These are phyloP conservation scores for Penicillium sp. DNA, from an alignment of 2,329 filamentous ascomycete species.

Conservation along the genomic window DNA sequence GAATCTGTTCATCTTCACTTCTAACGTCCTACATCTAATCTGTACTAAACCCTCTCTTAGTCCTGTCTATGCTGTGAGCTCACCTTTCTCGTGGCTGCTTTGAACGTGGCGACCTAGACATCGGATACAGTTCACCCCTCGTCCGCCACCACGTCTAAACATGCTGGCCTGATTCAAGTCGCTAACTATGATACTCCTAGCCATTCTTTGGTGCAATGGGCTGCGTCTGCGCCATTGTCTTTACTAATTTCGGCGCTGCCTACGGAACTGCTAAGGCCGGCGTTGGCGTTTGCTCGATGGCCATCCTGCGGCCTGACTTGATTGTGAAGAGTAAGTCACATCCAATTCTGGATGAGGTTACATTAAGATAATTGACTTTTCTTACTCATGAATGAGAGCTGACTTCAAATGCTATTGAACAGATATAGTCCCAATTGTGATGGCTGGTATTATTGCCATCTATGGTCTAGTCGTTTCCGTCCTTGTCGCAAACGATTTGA, in stretches of 20 bases:
- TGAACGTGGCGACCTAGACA: too few species aligned
- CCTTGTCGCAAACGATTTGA: slow-evolving; percentile 77
- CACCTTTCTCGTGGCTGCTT: too few species aligned
- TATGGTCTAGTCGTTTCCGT: slow-evolving; percentile 92
- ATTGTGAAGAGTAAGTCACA: slow-evolving; percentile 92
- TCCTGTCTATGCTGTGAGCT: too few species aligned
- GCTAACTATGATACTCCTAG: slow-evolving; percentile 37
- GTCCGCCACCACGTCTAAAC: too few species aligned
- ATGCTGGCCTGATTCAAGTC: too few species aligned
- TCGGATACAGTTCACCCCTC: too few species aligned
- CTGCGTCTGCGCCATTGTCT: slow-evolving; percentile 91
- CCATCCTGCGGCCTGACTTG: slow-evolving; percentile 94
- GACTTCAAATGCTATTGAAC: not conserved
- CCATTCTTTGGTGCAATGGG: slow-evolving; percentile 98
- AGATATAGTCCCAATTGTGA: slow-evolving; percentile 99
- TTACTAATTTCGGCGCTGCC: slow-evolving; percentile 93
- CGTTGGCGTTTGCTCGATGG: slow-evolving; percentile 97
- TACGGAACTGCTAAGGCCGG: slow-evolving; percentile 99
- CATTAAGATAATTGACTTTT: too few species aligned
- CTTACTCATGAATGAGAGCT: too few species aligned
- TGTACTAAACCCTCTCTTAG: too few species aligned
- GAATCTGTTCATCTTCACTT: too few species aligned
- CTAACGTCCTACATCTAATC: too few species aligned
- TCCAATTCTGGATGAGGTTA: not conserved
- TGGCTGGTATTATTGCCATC: slow-evolving; percentile 99